Evolutionary conservation across 352 stramenopile genomes (phyloP), one percentile per base, ranked within the genome.

Genomic region (Phytophthora chlamydospora): DNA sequence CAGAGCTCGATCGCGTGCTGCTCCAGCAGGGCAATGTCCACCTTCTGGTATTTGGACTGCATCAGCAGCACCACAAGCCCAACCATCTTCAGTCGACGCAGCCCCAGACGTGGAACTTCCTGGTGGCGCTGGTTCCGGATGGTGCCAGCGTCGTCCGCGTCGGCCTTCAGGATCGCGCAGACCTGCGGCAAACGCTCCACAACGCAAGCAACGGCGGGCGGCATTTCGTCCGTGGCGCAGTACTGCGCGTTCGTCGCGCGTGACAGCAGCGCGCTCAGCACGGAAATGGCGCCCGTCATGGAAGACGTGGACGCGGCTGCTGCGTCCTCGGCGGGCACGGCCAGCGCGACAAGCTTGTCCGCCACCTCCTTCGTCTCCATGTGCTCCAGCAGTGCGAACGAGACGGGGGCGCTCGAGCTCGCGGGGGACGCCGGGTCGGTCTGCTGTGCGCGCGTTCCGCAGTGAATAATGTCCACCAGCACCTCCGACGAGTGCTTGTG

Each of bases 401-500:
- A 92, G 31, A 80, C 71, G 0, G 76, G 76, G 8, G 86, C 65
- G 36, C 44, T 83, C 8, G 68, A 73, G 31, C 79, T 85, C 13
- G 75, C 78, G 21, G 84, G 84, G 10, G 84, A 91, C 8, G 72
- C 66, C 17, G 81, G 82, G 47, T 90, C 82, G 36, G 71, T 89
- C 59, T 90, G 82, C 60, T 93, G 82, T 10, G 80, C 78, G 29
- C 84, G 84, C 14, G 80, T 90, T 43, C 81, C 86, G 35, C 84
- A 93, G 68, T 95, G 86, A 64, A 95, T 91, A 60, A 95, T 88
- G 65, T 95, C 86, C 33, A 91, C 81, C 13, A 92, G 62, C 38
- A 94, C 81, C 58, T 95, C 86, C 8, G 84, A 76, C 38, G 84
- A 83, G 71, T 95, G 86, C 65, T 91, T 93, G 71, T 95, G 86